These are phyloP conservation scores for Fomitopsis pulvina DNA, from an alignment of 768 basidiomycete genomes.

Conservation along the genomic window DNA sequence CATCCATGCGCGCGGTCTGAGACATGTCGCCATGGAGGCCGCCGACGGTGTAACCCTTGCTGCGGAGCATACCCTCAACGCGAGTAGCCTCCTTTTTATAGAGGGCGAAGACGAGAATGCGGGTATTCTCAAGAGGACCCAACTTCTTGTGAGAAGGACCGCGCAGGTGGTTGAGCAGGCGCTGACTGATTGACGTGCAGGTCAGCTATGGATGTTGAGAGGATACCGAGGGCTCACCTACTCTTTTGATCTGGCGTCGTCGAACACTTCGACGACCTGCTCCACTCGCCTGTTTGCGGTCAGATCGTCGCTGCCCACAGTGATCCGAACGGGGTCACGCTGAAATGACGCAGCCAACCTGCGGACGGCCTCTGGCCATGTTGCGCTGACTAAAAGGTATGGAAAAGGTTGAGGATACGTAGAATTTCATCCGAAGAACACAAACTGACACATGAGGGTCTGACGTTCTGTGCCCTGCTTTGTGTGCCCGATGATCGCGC, in stretches of 20 bases:
- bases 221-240: conserved; percentile 31
- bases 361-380: conserved; percentile 95
- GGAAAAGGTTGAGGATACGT: background rate
- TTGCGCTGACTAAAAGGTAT: conserved; percentile 73
- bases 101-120: conserved; percentile 87
- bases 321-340: conserved; percentile 78
- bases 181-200: conserved; percentile 32
- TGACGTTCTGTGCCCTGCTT: conserved; percentile 67
- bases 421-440: background rate
- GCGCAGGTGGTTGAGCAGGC: conserved; percentile 51
- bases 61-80: conserved; percentile 72
- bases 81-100: conserved; percentile 97
- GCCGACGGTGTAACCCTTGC: conserved; percentile 71
- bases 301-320: conserved; percentile 92
- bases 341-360: conserved; percentile 86
- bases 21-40: conserved; percentile 90
- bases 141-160: conserved; percentile 55
- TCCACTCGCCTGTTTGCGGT: conserved; percentile 93
- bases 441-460: conserved; percentile 85
- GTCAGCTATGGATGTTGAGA: background rate
- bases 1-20: conserved; percentile 77
- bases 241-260: conserved; percentile 83
- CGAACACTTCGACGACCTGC: conserved; percentile 89
- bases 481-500: conserved; percentile 75
- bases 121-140: conserved; percentile 48